Evolutionary conservation across 225 moss, liverwort and hornwort genomes (phyloP), one percentile per base, ranked within the genome.

Genomic region (Physcomitrellopsis africana): DNA sequence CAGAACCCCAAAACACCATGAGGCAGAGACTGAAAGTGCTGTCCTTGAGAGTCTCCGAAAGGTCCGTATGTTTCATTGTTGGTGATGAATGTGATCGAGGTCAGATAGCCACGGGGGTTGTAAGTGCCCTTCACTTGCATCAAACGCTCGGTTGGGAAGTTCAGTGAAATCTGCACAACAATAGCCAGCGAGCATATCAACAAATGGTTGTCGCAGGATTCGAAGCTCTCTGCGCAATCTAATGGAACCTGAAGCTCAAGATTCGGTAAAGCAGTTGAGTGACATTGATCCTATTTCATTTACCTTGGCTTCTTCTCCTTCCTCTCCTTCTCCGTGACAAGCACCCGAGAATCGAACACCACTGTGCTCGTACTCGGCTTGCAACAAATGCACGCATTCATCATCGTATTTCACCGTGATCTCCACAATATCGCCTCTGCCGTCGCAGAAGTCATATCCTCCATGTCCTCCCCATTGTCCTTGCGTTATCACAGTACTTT

Each of bases 391-490:
- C 13, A 26, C 22, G 29, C 9, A 14, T 9, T 18, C 27, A 11
- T 26, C 61, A 17, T 19, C 15, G 9, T 62, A 62, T 26, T 26
- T 62, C 14, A 62, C 61, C 9, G 24, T 62, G 61, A 62, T 26
- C 16, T 62, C 27, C 61, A 62, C 61, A 62, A 62, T 14, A 24
- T 62, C 61, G 13, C 61, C 61, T 37, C 9, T 24, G 24, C 61
- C 61, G 3, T 62, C 61, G 61, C 32, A 62, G 61, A 62, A 62
- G 32, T 5, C 24, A 10, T 2, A 26, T 10, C 61, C 61, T 26
- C 61, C 29, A 10, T 12, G 9, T 3, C 61, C 61, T 17, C 61
- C 61, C 24, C 24, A 26, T 13, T 26, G 61, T 2, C 61, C 61
- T 37, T 62, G 61, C 14, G 26, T 15, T 1, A 62, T 24, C 61